phyloP scores from a whole-genome alignment of 2,329 filamentous ascomycete genomes.

The Exophiala xenobiotica region DNA sequence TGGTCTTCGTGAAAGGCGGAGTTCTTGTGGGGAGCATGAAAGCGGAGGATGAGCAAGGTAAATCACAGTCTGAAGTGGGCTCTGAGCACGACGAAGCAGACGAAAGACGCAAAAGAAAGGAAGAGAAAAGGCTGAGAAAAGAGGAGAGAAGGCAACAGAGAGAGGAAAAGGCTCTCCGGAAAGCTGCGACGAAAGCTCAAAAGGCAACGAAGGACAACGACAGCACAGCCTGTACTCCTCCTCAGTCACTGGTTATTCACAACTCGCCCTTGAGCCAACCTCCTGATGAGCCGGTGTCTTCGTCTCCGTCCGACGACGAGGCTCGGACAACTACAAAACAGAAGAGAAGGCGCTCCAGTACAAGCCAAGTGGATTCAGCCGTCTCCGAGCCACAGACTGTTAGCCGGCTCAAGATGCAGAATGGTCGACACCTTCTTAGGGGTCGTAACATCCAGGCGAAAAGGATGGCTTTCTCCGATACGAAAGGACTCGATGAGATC shows the following conservation, averaged over 20 bases:
- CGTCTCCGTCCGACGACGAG: slow-evolving; percentile 40
- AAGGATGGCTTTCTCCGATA: slow-evolving; percentile 76
- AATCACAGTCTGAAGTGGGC: slow-evolving; percentile 13
- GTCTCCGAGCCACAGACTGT: slow-evolving; percentile 1
- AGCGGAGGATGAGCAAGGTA: slow-evolving; percentile 45
- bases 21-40: slow-evolving; percentile 58
- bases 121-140: slow-evolving; percentile 32
- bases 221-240: background rate
- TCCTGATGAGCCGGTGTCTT: slow-evolving; percentile 24
- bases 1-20: slow-evolving; percentile 87
- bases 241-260: background rate
- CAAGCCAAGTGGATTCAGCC: background rate
- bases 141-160: slow-evolving; percentile 34
- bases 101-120: slow-evolving; percentile 31
- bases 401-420: slow-evolving; percentile 25
- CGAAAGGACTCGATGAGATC: slow-evolving; percentile 74
- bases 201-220: slow-evolving; percentile 26
- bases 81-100: slow-evolving; percentile 32
- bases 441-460: slow-evolving; percentile 87
- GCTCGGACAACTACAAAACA: slow-evolving; percentile 41
- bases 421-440: slow-evolving; percentile 70
- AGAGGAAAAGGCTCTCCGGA: slow-evolving; percentile 35
- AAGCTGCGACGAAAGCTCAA: slow-evolving; percentile 24
- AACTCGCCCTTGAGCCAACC: slow-evolving; percentile 13
- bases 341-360: slow-evolving; percentile 31